Base-by-base conservation (phyloP, 306 rosid genomes). In the Dalbergia cochinchinensis region DNA sequence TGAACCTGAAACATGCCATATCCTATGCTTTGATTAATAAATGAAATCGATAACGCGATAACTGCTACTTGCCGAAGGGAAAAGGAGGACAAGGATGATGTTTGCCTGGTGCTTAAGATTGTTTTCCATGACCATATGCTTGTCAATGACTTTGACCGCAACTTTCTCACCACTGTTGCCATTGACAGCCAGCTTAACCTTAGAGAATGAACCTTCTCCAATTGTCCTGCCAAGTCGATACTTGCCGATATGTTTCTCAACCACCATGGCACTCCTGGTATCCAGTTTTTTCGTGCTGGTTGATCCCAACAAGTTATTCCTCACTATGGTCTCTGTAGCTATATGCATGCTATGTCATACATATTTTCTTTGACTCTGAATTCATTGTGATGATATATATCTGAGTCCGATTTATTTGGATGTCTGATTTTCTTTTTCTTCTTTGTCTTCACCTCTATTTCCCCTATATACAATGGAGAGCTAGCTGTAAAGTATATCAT, bases 161-260 rank as follows among this genome's bases (percentile, higher is more conserved):
- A 91, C 94, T 65, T 60, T 71, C 16, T 86, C 79, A 19, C 87
- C 92, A 78, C 79, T 88, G 66, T 81, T 73, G 44, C 70, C 73
- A 77, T 86, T 81, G 5, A 85, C 69, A 9, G 79, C 94, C 10
- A 89, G 87, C 84, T 91, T 93, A 48, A 93, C 97, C 92, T 91
- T 93, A 41, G 97, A 91, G 68, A 93, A 93, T 62, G 83, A 79
- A 47, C 97, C 97, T 84, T 93, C 96, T 70, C 97, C 97, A 9
- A 93, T 88, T 0, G 92, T 91, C 63, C 87, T 86, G 7, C 86
- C 86, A 13, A 93, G 85, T 71, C 77, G 78, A 69, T 93, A 93
- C 76, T 89, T 91, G 12, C 91, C 96, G 7, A 92, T 34, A 41
- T 16, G 88, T 72, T 83, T 74, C 41, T 77, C 78, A 55, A 85